Conservation (phyloP, 257 asterid genomes). For the Gynochthodes officinalis region DNA sequence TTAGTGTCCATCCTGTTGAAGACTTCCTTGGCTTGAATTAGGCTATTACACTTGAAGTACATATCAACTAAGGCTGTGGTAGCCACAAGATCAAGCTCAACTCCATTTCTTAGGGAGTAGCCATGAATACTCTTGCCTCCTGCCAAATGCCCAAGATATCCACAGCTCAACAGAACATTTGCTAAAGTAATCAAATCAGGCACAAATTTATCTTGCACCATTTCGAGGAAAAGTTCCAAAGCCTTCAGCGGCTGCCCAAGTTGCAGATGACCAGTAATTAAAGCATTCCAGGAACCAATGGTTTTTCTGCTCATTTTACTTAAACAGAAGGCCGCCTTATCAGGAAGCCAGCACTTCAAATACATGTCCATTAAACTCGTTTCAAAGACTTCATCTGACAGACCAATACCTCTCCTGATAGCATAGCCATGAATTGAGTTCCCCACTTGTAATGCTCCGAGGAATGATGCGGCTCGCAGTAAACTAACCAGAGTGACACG, state of each 20-base stretch:
- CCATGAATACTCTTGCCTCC: slow-evolving; percentile 53
- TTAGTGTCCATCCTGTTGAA: slow-evolving; percentile 28
- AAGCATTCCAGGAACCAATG: slow-evolving; percentile 48
- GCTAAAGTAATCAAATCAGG: slow-evolving; percentile 51
- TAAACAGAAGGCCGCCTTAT: slow-evolving; percentile 28
- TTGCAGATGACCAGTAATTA: slow-evolving; percentile 45
- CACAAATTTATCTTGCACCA: slow-evolving; percentile 28
- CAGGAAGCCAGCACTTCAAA: slow-evolving; percentile 37
- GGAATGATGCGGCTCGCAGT: slow-evolving; percentile 42
- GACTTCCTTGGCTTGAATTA: slow-evolving; percentile 35
- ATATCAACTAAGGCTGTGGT: slow-evolving; percentile 47
- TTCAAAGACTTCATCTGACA: slow-evolving; percentile 44
- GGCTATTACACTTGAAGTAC: slow-evolving; percentile 48
- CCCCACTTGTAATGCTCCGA: slow-evolving; percentile 39
- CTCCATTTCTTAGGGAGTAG: slow-evolving; percentile 32
- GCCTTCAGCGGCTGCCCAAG: slow-evolving; percentile 37
- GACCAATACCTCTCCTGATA: slow-evolving; percentile 44
- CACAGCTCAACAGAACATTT: slow-evolving; percentile 47
- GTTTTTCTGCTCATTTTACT: slow-evolving; percentile 27
- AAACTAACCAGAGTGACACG: slow-evolving; percentile 64
- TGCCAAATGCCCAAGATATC: slow-evolving; percentile 35
- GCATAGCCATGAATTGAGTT: slow-evolving; percentile 57
- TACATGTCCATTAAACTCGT: slow-evolving; percentile 59
- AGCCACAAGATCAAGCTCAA: slow-evolving; percentile 44
- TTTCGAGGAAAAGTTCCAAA: slow-evolving; percentile 31